Evolutionary conservation across 2,329 filamentous ascomycete species (phyloP), one percentile per base, ranked within the genome.

Genomic region (Exserohilum rostratum): DNA sequence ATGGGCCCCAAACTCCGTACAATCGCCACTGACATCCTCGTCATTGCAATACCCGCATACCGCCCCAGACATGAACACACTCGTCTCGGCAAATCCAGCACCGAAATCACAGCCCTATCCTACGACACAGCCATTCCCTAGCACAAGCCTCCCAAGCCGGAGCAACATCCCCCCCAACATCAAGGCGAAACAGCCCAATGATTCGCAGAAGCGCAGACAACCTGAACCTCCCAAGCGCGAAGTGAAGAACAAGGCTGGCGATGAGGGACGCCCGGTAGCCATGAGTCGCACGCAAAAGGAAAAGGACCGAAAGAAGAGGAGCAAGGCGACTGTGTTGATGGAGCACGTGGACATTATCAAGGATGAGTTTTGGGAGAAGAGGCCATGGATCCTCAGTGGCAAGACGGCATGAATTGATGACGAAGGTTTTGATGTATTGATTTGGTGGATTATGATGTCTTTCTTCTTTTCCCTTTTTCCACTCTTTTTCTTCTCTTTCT

Each of bases 321-420:
- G 85, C 55, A 97, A 96, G 75, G 93, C 92, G 0, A 83, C 83
- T 46, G 87, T 99, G 40, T 85, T 90, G 31, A 82, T 96, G 33
- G 88, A 93, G 70, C 92, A 98, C 79, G 78, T 95, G 55, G 95
- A 99, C 77, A 90, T 99, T 67, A 98, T 99, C 76, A 92, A 90
- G 67, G 91, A 98, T 75, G 90, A 91, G 3, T 99, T 99, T 71
- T 99, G 95, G 95, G 83, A 91, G 60, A 83, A 83, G 66, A 83
- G 93, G 70, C 92, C 93, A 1, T 98, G 93, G 91, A 79, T 82
- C 22, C 58, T 81, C 67, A 76, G 69, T 48, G 76, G 76, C 30
- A 72, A 65, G 57, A 61, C 69, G 33, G 70, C 61, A 18, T 66
- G 48, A 61, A 6, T 9, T 31, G 13, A 15, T 27, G 39, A 3